Conservation (phyloP, 2,329 filamentous ascomycete species). For the Diatrype stigma region DNA sequence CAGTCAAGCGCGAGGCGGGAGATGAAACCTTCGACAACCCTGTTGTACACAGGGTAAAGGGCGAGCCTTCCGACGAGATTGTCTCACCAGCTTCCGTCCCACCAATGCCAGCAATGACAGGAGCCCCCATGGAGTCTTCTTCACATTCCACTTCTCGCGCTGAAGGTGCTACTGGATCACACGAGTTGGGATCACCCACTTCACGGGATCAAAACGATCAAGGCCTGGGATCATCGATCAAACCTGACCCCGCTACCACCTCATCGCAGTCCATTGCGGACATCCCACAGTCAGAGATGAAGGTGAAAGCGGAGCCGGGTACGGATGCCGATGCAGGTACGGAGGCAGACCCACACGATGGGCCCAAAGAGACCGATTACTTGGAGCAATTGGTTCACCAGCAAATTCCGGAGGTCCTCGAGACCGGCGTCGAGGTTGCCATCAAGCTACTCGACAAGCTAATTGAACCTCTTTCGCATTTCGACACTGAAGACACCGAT, state of each 20-base stretch:
- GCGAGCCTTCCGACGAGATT: not conserved
- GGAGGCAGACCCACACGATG: not conserved
- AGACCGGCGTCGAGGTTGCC: slow-evolving; percentile 15
- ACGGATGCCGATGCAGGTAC: not conserved
- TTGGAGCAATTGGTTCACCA: slow-evolving; percentile 15
- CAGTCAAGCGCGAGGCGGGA: not conserved
- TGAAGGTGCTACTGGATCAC: not conserved
- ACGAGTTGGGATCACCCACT: no score
- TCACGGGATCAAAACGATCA: no score
- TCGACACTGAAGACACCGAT: slow-evolving; percentile 4
- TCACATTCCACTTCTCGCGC: not conserved
- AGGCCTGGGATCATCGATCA: not conserved
- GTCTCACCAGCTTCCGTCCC: not conserved
- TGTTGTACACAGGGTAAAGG: not conserved
- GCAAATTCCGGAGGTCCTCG: slow-evolving; percentile 12
- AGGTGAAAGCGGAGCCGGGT: not conserved
- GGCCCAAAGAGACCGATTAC: slow-evolving; percentile 3
- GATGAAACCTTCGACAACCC: not conserved
- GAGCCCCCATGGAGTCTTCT: not conserved
- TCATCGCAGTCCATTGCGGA: not conserved
- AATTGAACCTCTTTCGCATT: slow-evolving; percentile 5
- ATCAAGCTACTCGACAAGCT: slow-evolving; percentile 13
- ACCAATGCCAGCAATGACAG: not conserved
- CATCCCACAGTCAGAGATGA: not conserved
- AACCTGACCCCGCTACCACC: not conserved